phyloP scores from a whole-genome alignment of 2,329 filamentous ascomycete genomes.

The Pseudocercospora vitis region DNA sequence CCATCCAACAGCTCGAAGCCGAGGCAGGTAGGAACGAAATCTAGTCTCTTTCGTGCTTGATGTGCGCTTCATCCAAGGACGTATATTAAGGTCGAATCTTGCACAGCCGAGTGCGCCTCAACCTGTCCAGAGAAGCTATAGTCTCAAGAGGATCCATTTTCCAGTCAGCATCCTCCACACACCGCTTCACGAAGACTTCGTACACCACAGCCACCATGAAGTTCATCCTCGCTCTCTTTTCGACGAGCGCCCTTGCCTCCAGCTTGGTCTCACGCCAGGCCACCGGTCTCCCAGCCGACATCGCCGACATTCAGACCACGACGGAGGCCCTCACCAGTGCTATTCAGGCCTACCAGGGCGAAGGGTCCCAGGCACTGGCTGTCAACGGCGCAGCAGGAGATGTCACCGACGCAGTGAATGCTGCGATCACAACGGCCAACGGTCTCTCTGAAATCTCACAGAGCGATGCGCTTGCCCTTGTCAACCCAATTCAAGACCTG shows the following conservation, averaged over 20 bases:
- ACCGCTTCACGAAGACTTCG: neutral
- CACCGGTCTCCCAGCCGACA: constrained; percentile 7
- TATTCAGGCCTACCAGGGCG: constrained; percentile 14
- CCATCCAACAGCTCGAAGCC: neutral
- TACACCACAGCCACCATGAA: constrained; percentile 9
- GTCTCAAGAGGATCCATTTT: neutral
- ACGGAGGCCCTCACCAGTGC: constrained; percentile 9
- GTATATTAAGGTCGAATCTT: neutral
- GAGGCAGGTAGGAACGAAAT: neutral
- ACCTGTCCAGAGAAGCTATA: no score
- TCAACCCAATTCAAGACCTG: constrained; percentile 12
- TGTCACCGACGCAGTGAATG: constrained; percentile 14
- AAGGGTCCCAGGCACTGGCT: constrained; percentile 10
- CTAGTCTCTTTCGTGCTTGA: neutral
- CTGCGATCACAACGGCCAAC: constrained; percentile 13
- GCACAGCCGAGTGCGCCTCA: no score
- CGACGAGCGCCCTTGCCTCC: constrained; percentile 15
- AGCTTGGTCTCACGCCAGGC: constrained; percentile 12
- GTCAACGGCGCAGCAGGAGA: constrained; percentile 11
- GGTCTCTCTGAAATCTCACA: constrained; percentile 6
- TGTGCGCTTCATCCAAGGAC: neutral
- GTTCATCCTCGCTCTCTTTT: constrained; percentile 18
- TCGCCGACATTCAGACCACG: constrained; percentile 2
- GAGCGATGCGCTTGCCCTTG: constrained; percentile 9
- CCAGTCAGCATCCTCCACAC: no score